phyloP scores from a whole-genome alignment of 2,329 filamentous ascomycete genomes.

The Cercospora beticola region DNA sequence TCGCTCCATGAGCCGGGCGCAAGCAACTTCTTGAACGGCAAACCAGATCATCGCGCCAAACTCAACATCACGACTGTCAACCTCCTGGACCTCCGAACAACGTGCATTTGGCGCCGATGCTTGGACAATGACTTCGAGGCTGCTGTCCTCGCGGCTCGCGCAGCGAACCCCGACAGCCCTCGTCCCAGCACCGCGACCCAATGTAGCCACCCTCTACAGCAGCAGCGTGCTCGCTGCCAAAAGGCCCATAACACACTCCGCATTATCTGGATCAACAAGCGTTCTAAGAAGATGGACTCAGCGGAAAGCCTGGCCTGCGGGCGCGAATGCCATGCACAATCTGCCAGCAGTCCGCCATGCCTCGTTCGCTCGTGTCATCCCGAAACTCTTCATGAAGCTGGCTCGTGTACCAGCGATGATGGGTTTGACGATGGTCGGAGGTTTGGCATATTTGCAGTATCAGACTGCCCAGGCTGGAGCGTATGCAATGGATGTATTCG shows the following conservation, averaged over 20 bases:
- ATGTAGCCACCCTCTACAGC: conserved; percentile 29
- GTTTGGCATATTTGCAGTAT: conserved; percentile 90
- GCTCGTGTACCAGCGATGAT: conserved; percentile 85
- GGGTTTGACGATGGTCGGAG: conserved; percentile 81
- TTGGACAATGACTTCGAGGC: conserved; percentile 51
- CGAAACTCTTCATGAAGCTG: conserved; percentile 88
- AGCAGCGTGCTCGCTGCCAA: conserved; percentile 25
- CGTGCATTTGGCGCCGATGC: conserved; percentile 3
- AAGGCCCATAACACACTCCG: conserved; percentile 31
- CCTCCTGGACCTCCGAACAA: neutral
- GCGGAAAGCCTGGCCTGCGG: conserved; percentile 71
- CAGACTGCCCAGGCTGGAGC: conserved; percentile 82
- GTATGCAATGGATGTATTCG: conserved; percentile 74
- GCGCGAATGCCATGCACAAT: conserved; percentile 80
- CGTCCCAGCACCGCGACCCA: conserved; percentile 40
- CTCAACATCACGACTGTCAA: neutral
- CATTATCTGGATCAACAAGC: conserved; percentile 24
- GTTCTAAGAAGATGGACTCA: conserved; percentile 29
- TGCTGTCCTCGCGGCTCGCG: conserved; percentile 70
- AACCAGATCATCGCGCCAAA: neutral
- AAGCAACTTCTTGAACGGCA: conserved; percentile 3
- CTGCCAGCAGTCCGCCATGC: conserved; percentile 62
- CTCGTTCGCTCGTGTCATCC: conserved; percentile 68
- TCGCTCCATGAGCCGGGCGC: neutral
- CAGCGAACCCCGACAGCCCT: conserved; percentile 64